Evolutionary conservation across 495 filamentous ascomycete genomes (phyloP).

Genomic region (Emericellopsis terricola): DNA sequence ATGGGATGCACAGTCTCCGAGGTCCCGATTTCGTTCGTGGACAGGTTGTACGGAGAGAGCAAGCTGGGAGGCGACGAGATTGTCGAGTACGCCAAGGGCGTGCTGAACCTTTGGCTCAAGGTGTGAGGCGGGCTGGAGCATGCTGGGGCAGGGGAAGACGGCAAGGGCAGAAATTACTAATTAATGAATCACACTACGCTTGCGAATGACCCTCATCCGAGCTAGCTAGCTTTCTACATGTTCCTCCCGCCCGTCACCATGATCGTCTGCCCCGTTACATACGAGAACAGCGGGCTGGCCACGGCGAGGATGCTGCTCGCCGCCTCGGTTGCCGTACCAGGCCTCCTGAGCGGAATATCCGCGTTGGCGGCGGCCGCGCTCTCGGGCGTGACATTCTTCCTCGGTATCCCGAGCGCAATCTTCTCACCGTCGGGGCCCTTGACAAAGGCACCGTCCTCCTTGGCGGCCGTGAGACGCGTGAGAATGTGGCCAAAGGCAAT

Average conservation of each 20-base stretch:
- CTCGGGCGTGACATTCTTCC: conserved; percentile 16
- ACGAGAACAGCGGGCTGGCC: conserved; percentile 60
- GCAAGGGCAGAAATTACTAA: too few species aligned
- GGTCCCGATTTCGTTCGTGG: conserved; percentile 91
- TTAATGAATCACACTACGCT: too few species aligned
- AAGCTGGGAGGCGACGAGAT: conserved; percentile 93
- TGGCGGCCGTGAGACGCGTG: conserved; percentile 61
- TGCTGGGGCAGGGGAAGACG: too few species aligned
- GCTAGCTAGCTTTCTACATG: conserved; percentile 41
- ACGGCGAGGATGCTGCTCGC: conserved; percentile 65
- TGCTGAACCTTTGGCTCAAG: conserved; percentile 75
- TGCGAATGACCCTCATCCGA: too few species aligned
- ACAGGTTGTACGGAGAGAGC: conserved; percentile 85
- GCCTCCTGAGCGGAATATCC: conserved; percentile 62
- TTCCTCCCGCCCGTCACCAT: conserved; percentile 70
- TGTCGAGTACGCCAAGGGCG: conserved; percentile 93
- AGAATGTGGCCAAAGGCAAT: conserved; percentile 65
- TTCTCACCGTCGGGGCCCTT: conserved; percentile 58
- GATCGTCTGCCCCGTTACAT: conserved; percentile 73
- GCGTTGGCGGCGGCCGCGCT: conserved; percentile 21
- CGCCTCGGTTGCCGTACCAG: conserved; percentile 62
- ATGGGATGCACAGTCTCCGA: conserved; percentile 83
- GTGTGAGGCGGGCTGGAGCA: conserved; percentile 35
- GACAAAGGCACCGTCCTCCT: conserved; percentile 64
- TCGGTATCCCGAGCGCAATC: conserved; percentile 61